phyloP scores from a whole-genome alignment of 148 eudicot species.

The Silene uniflora region DNA sequence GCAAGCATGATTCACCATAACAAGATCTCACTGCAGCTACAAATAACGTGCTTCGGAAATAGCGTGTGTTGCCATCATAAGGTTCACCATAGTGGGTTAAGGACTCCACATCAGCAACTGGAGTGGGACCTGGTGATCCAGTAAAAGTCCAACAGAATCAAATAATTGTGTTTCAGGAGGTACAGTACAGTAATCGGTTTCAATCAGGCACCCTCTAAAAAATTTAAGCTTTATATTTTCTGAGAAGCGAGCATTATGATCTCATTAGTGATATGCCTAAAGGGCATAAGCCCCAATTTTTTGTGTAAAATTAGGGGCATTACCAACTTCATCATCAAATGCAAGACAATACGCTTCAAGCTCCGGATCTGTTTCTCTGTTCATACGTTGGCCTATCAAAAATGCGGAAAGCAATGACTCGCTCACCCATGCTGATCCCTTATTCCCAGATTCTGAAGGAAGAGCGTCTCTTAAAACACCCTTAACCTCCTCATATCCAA shows the following conservation, averaged over 20 bases:
- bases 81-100: constrained; percentile 99
- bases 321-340: constrained; percentile 94
- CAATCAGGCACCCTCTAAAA: neutral
- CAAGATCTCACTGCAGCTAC: constrained; percentile 98
- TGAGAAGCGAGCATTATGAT: neutral
- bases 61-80: constrained; percentile 98
- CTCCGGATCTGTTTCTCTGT: constrained; percentile 94
- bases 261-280: constrained; percentile 9
- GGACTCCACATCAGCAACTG: constrained; percentile 81
- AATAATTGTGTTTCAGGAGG: neutral
- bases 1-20: constrained; percentile 93
- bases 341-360: constrained; percentile 97
- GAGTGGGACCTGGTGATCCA: constrained; percentile 56
- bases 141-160: neutral
- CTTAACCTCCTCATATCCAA: constrained; percentile 96
- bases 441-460: constrained; percentile 38
- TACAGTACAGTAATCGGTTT: neutral
- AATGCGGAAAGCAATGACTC: constrained; percentile 93
- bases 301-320: constrained; percentile 17
- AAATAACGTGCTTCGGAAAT: constrained; percentile 90
- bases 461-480: constrained; percentile 86
- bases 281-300: constrained; percentile 20
- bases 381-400: constrained; percentile 96
- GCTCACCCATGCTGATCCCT: constrained; percentile 44
- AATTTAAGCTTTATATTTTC: neutral